These are phyloP conservation scores for Fremontodendron californicum DNA, from an alignment of 345 rosid genomes.

Conservation along the genomic window DNA sequence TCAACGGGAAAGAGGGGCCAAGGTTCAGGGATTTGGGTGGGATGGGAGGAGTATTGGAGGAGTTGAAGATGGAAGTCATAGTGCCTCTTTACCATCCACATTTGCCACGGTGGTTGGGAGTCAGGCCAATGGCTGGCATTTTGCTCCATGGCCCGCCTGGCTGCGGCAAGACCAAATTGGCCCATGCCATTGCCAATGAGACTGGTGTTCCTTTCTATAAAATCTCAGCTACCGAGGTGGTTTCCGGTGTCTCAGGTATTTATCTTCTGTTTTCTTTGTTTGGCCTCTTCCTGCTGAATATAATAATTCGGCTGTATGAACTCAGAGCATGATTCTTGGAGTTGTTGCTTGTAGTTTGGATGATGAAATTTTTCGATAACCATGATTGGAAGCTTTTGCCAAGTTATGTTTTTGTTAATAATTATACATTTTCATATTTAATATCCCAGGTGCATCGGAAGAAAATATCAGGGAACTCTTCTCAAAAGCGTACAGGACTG, in stretches of 20 bases:
- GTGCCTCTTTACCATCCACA: slow-evolving; percentile 75
- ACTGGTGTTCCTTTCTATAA: slow-evolving; percentile 74
- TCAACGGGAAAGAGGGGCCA: slow-evolving; percentile 48
- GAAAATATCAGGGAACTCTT: slow-evolving; percentile 86
- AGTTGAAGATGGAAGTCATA: slow-evolving; percentile 67
- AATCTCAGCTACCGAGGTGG: slow-evolving; percentile 89
- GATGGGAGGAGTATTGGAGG: slow-evolving; percentile 51
- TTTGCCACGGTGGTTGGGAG: slow-evolving; percentile 51
- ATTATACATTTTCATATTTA: neutral
- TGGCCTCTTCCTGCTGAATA: neutral
- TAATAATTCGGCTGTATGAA: neutral
- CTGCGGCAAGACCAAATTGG: slow-evolving; percentile 78
- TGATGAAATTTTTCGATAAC: neutral
- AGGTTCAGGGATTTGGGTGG: slow-evolving; percentile 84
- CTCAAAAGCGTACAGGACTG: slow-evolving; percentile 68
- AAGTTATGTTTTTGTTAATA: neutral
- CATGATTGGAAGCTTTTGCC: neutral
- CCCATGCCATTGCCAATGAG: slow-evolving; percentile 78
- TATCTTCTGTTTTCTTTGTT: neutral
- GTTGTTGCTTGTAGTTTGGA: neutral
- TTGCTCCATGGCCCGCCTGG: slow-evolving; percentile 86
- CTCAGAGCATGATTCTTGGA: neutral
- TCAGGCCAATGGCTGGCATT: slow-evolving; percentile 69
- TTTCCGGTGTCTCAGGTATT: slow-evolving; percentile 79
- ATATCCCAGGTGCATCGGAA: slow-evolving; percentile 69